Evolutionary conservation across 768 basidiomycete genomes (phyloP), one percentile per base, ranked within the genome.

Genomic region (Xerocomellus chrysenteron): DNA sequence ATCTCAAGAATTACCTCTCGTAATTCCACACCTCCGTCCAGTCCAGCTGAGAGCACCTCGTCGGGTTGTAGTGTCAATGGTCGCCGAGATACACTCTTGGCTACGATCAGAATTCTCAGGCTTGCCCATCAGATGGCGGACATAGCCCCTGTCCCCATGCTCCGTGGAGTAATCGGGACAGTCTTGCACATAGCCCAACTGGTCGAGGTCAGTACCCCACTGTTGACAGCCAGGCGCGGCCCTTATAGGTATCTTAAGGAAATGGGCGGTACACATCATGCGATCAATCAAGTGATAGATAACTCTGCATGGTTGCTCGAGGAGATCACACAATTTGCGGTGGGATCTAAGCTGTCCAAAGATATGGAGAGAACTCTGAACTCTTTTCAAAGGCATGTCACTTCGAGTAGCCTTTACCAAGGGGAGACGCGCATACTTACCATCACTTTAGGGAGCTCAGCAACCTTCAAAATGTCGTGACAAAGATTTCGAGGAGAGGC

Each of bases 181-280:
- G 56, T 51, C 35, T 47, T 64, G 46, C 53, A 37, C 0, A 47
- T 57, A 24, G 59, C 63, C 5, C 47, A 54, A 28, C 0, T 32
- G 2, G 53, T 64, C 9, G 33, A 65, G 41, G 63, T 64, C 11
- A 19, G 55, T 47, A 3, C 16, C 3, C 10, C 28, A 26, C 10
- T 11, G 6, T 37, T n/a, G 3, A 24, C 1, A 5, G 11, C 44
- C n/a, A 0, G 17, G 28, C 11, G 14, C 1, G 4, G 3, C 28
- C 30, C 53, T 64, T 2, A 62, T 1, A 17, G 0, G 3, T 13
- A 50, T 52, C 2, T 8, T 3, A 40, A 61, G 63, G 54, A 30
- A 19, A 56, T 61, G 47, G 52, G 47, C 0, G 63, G 63, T 4
- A 35, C 43, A 8, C 63, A 64, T 32, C 63, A 64, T 35, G 39